Conservation (phyloP, 2,329 filamentous ascomycete genomes). For the Fusarium luffae region DNA sequence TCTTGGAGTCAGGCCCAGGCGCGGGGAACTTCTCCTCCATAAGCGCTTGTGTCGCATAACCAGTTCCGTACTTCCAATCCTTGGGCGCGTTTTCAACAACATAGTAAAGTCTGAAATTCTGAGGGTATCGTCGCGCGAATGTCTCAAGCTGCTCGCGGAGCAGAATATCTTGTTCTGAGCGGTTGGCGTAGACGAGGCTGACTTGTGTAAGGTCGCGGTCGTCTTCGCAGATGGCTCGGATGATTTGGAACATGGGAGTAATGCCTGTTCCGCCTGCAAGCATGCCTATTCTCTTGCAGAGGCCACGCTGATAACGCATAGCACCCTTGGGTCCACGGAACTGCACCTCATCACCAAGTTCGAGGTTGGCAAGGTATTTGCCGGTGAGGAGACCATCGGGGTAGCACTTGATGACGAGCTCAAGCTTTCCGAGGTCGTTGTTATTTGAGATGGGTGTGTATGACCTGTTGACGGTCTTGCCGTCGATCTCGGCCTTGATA, state of each 20-base stretch:
- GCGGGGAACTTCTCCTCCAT: slow-evolving; percentile 61
- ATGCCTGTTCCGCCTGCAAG: slow-evolving; percentile 59
- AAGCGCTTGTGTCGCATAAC: slow-evolving; percentile 63
- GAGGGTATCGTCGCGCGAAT: slow-evolving; percentile 61
- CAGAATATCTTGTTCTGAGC: slow-evolving; percentile 68
- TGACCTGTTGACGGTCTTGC: slow-evolving; percentile 59
- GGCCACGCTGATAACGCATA: slow-evolving; percentile 61
- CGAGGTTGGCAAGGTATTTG: slow-evolving; percentile 59
- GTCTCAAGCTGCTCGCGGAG: slow-evolving; percentile 65
- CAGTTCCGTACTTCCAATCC: slow-evolving; percentile 60
- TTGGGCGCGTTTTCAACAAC: slow-evolving; percentile 61
- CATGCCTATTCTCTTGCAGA: slow-evolving; percentile 63
- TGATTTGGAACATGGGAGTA: slow-evolving; percentile 61
- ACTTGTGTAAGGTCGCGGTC: slow-evolving; percentile 67
- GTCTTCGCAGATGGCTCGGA: slow-evolving; percentile 72
- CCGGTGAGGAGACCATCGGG: slow-evolving; percentile 62
- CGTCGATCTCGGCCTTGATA: slow-evolving; percentile 60
- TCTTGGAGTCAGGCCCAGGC: slow-evolving; percentile 59
- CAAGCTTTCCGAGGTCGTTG: slow-evolving; percentile 59
- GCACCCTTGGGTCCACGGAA: slow-evolving; percentile 68
- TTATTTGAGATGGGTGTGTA: slow-evolving; percentile 67
- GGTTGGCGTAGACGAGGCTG: slow-evolving; percentile 69
- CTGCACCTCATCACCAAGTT: slow-evolving; percentile 60
- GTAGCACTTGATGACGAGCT: slow-evolving; percentile 65
- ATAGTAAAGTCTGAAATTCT: slow-evolving; percentile 67